Evolutionary conservation across 108 stramenopile genomes (phyloP).

Genomic region (Aurantiochytrium sp.): DNA sequence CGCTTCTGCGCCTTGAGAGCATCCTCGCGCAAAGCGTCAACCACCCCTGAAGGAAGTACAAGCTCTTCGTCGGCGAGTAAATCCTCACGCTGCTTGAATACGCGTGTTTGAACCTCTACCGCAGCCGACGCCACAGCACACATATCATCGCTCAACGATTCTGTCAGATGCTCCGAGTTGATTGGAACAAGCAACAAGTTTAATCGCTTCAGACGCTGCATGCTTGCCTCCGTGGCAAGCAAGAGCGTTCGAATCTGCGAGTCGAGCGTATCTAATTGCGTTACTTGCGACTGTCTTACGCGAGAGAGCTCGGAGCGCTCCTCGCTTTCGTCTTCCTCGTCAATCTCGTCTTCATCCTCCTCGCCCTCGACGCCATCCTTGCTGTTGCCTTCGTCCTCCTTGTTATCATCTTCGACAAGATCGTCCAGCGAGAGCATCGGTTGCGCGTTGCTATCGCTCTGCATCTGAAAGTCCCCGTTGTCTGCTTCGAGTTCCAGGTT

Average conservation of each 20-base stretch:
- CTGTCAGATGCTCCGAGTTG: not conserved
- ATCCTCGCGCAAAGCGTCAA: not conserved
- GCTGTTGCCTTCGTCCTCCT: too few species aligned
- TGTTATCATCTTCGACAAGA: too few species aligned
- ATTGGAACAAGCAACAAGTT: not conserved
- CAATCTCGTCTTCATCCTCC: not conserved
- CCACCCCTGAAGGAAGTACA: not conserved
- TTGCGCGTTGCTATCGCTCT: too few species aligned
- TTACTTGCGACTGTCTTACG: not conserved
- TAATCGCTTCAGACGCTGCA: not conserved
- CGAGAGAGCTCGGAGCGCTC: not conserved
- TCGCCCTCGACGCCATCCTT: too few species aligned
- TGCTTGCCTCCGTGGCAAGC: not conserved
- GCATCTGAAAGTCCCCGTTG: too few species aligned
- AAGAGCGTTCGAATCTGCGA: not conserved
- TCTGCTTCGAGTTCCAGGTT: not conserved
- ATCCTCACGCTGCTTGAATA: not conserved
- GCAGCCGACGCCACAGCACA: not conserved
- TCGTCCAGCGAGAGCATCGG: too few species aligned
- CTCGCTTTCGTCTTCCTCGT: not conserved
- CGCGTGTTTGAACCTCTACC: not conserved
- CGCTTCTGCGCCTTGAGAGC: not conserved
- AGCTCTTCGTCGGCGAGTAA: not conserved
- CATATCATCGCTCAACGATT: not conserved
- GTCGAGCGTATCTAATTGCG: not conserved